Conservation (phyloP, 2,329 filamentous ascomycete genomes). For the Corniculantispora saksenae region DNA sequence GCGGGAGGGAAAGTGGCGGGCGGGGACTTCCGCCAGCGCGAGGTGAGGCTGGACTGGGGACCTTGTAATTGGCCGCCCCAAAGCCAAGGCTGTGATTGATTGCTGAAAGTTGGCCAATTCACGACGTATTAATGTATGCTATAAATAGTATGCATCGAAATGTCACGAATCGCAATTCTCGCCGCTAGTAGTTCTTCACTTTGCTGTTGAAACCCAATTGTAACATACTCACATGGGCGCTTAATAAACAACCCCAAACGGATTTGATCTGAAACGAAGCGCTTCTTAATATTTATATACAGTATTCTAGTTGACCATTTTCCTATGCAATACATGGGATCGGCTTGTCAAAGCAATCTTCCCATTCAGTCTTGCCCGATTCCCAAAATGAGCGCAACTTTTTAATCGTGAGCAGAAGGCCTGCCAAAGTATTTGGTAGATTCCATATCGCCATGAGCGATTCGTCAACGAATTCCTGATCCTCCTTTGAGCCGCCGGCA, state of each 20-base stretch:
- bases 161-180: too few relatives aligned
- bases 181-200: too few relatives aligned
- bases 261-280: too few relatives aligned
- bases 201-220: too few relatives aligned
- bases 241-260: too few relatives aligned
- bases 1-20: not conserved
- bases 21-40: not conserved
- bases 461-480: conserved; percentile 1
- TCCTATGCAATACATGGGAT: not conserved
- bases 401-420: not conserved
- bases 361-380: conserved; percentile 3
- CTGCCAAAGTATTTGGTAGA: not conserved
- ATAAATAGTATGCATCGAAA: too few relatives aligned
- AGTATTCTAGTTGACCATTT: too few relatives aligned
- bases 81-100: too few relatives aligned
- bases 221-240: too few relatives aligned
- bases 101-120: too few relatives aligned
- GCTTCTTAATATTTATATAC: not conserved
- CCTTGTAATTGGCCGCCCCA: too few relatives aligned
- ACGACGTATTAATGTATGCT: too few relatives aligned
- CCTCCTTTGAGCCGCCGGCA: not conserved
- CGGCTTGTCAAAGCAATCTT: conserved; percentile 8
- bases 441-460: conserved; percentile 5
- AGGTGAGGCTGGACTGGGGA: not conserved
- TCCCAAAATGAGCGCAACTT: not conserved